phyloP scores from a whole-genome alignment of 2,329 filamentous ascomycete genomes.

The Hypoxylon sp. region DNA sequence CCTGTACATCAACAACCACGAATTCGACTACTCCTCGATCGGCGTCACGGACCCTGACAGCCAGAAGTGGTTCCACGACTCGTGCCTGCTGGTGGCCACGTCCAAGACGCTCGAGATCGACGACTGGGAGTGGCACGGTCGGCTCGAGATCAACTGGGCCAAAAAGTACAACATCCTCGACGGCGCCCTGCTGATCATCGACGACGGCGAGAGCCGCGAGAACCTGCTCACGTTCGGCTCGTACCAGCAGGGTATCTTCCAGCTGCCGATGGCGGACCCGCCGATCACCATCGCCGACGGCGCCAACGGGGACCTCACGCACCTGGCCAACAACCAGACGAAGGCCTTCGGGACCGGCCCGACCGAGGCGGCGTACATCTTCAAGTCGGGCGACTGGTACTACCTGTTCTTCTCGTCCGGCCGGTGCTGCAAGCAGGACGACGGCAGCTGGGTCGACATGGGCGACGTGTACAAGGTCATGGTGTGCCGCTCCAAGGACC shows the following conservation, averaged over 20 bases:
- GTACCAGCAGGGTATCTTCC: constrained; percentile 39
- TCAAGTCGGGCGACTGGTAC: constrained; percentile 30
- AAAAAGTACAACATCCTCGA: constrained; percentile 38
- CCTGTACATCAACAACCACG: constrained; percentile 38
- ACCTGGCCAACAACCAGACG: constrained; percentile 37
- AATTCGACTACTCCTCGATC: constrained; percentile 31
- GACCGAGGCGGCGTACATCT: constrained; percentile 32
- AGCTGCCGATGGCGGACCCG: constrained; percentile 35
- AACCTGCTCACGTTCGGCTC: constrained; percentile 36
- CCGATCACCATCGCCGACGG: constrained; percentile 24
- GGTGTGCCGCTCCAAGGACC: constrained; percentile 35
- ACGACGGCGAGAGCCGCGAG: constrained; percentile 15
- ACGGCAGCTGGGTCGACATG: constrained; percentile 25
- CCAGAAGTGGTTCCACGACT: constrained; percentile 25
- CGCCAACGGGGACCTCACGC: constrained; percentile 21
- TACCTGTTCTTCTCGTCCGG: constrained; percentile 39
- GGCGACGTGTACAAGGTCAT: constrained; percentile 38
- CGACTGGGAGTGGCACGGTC: constrained; percentile 31
- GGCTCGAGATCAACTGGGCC: constrained; percentile 36
- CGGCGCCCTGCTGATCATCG: constrained; percentile 29
- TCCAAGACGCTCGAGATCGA: constrained; percentile 35
- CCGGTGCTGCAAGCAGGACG: constrained; percentile 29
- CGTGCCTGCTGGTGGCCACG: constrained; percentile 29
- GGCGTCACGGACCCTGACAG: constrained; percentile 31
- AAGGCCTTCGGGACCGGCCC: constrained; percentile 22